These are phyloP conservation scores for Ophiostoma perfectum DNA, from an alignment of 2,329 filamentous ascomycete genomes.

Conservation along the genomic window DNA sequence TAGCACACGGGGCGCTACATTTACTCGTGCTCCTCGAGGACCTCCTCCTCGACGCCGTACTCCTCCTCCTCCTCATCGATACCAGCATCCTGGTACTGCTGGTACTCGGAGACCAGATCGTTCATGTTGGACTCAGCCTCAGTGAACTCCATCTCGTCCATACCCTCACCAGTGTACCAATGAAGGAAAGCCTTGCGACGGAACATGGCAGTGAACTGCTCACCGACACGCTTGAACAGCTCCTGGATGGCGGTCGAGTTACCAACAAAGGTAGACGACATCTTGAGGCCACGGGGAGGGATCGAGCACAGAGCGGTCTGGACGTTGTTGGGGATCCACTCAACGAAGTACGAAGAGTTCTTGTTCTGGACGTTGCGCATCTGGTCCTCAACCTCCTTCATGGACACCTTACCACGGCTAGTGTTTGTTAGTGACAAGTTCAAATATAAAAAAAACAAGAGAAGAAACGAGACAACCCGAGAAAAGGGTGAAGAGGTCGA, in stretches of 20 bases:
- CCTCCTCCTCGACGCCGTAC: conserved; percentile 77
- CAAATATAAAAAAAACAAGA: too few relatives aligned
- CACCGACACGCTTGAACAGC: conserved; percentile 99
- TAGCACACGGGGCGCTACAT: conserved; percentile 4
- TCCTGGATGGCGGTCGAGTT: conserved; percentile 99
- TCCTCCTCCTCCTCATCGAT: conserved; percentile 97
- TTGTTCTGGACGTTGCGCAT: conserved; percentile 99
- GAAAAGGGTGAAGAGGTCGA: too few relatives aligned
- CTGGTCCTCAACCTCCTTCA: conserved; percentile 99
- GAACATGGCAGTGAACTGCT: conserved; percentile 99
- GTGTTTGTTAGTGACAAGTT: too few relatives aligned
- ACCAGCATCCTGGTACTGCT: conserved; percentile 99
- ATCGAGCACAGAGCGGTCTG: conserved; percentile 99
- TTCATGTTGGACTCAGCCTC: conserved; percentile 99
- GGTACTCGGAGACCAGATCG: conserved; percentile 98
- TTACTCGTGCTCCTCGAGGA: conserved; percentile 57
- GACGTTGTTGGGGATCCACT: conserved; percentile 99
- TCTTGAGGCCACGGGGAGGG: conserved; percentile 94
- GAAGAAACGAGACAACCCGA: too few relatives aligned
- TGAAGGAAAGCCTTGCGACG: conserved; percentile 99
- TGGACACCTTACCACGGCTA: conserved; percentile 88
- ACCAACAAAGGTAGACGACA: conserved; percentile 98
- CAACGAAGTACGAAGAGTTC: conserved; percentile 99
- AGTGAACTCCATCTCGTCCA: conserved; percentile 99
- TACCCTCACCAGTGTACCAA: conserved; percentile 99